Conservation (phyloP, 345 rosid species). For the Rhodamnia argentea region DNA sequence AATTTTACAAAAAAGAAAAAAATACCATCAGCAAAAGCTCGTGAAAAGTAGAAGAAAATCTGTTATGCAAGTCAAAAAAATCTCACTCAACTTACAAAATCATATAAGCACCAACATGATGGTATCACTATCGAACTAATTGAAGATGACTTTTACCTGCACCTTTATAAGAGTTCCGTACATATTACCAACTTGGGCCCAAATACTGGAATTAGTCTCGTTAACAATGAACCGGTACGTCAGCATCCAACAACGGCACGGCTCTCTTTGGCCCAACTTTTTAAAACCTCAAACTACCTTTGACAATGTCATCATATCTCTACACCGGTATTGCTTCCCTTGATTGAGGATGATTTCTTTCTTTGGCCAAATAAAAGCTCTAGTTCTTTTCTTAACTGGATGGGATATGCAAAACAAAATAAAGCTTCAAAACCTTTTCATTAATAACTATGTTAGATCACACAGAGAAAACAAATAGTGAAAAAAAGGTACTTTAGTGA, state of each 20-base stretch:
- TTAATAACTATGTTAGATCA: conserved; percentile 5
- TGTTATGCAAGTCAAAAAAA: not conserved
- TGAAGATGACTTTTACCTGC: conserved; percentile 44
- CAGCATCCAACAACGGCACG: conserved; percentile 51
- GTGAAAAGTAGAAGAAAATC: not conserved
- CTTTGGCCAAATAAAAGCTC: conserved; percentile 65
- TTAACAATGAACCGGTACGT: conserved; percentile 37
- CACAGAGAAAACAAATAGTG: conserved; percentile 1
- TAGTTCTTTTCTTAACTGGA: conserved; percentile 65
- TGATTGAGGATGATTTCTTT: conserved; percentile 59
- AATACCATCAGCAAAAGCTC: not conserved
- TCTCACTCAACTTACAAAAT: not conserved
- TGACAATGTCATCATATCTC: conserved; percentile 48
- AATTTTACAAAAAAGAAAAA: not conserved
- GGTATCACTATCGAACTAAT: conserved; percentile 20
- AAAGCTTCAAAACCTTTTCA: conserved; percentile 36
- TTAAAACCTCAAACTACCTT: conserved; percentile 41
- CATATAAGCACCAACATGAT: not conserved
- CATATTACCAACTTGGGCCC: conserved; percentile 42
- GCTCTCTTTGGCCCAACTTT: conserved; percentile 63
- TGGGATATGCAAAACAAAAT: conserved; percentile 51
- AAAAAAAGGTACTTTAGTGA: conserved; percentile 16
- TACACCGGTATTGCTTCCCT: conserved; percentile 56
- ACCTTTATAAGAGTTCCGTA: conserved; percentile 37
- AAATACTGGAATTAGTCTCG: conserved; percentile 41